Conservation (phyloP, 805 yeast genomes). For the Tetrapisispora nanseiensis region DNA sequence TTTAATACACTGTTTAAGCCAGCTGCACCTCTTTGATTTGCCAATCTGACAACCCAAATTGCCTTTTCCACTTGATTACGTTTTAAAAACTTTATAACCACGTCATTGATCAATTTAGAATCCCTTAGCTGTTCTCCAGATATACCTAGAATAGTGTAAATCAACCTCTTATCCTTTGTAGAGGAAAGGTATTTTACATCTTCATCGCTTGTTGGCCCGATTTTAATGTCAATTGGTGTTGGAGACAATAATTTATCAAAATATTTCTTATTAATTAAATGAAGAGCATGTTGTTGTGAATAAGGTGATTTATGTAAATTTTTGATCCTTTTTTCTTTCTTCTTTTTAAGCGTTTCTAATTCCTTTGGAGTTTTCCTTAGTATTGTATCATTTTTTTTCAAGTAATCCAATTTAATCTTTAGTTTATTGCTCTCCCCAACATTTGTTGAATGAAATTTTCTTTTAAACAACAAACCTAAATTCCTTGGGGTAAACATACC, state of each 20-base stretch:
- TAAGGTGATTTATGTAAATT: constrained; percentile 21
- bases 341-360: constrained; percentile 9
- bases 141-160: constrained; percentile 49
- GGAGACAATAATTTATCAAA: not conserved
- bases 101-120: constrained; percentile 44
- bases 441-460: not conserved
- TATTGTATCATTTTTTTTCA: constrained; percentile 10
- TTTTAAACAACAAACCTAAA: not conserved
- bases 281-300: constrained; percentile 20
- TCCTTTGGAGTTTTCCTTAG: constrained; percentile 16
- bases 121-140: constrained; percentile 49
- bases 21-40: constrained; percentile 42
- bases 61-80: constrained; percentile 47
- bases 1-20: constrained; percentile 55
- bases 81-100: constrained; percentile 42
- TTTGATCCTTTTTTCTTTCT: constrained; percentile 12
- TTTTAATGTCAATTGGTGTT: constrained; percentile 3
- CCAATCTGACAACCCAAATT: constrained; percentile 37
- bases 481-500: not conserved
- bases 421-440: not conserved
- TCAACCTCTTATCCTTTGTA: constrained; percentile 36
- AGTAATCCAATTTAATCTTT: constrained; percentile 12
- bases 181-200: constrained; percentile 26
- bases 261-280: constrained; percentile 14
- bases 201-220: constrained; percentile 31